Percentiles rank a stretch among this genome's conserved stretches.
These are phyloP conservation scores for Pythium phragmiticola DNA, from an alignment of 352 stramenopile genomes.

Conservation along the genomic window DNA sequence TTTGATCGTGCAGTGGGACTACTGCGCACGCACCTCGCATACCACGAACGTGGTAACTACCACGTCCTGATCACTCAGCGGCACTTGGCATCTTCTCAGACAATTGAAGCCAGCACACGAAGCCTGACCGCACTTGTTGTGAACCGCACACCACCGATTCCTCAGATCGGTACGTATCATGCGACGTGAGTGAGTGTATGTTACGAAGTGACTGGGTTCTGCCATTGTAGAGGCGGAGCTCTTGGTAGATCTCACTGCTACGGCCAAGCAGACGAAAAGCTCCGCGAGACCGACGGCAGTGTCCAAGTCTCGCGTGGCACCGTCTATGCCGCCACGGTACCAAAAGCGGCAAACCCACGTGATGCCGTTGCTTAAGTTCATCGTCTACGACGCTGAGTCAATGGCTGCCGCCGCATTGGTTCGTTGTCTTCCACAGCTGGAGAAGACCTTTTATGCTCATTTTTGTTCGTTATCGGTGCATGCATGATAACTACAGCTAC, in stretches of 20 bases:
- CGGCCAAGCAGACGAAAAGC: neutral
- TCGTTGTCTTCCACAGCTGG: neutral
- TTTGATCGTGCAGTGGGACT: conserved; percentile 50
- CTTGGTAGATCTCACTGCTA: conserved; percentile 5
- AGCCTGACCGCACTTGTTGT: conserved; percentile 44
- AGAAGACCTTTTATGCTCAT: neutral
- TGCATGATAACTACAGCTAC: neutral
- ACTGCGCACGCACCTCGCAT: conserved; percentile 40
- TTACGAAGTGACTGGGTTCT: neutral
- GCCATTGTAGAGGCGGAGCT: conserved; percentile 19
- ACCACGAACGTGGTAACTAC: conserved; percentile 30
- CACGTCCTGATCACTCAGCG: conserved; percentile 39
- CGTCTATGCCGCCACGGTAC: neutral
- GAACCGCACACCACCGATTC: conserved; percentile 46
- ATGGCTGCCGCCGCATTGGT: conserved; percentile 15
- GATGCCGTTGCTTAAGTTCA: conserved; percentile 9
- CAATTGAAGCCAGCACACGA: neutral
- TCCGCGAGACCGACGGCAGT: neutral
- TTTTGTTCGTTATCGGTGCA: neutral
- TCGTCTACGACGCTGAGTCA: conserved; percentile 14
- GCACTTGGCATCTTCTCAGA: neutral
- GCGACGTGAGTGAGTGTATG: neutral
- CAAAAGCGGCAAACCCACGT: neutral
- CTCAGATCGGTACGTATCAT: conserved; percentile 45
- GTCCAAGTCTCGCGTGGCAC: neutral